Evolutionary conservation across 2,329 filamentous ascomycete species (phyloP), one percentile per base, ranked within the genome.

Genomic region (Fusarium gaditjirri): DNA sequence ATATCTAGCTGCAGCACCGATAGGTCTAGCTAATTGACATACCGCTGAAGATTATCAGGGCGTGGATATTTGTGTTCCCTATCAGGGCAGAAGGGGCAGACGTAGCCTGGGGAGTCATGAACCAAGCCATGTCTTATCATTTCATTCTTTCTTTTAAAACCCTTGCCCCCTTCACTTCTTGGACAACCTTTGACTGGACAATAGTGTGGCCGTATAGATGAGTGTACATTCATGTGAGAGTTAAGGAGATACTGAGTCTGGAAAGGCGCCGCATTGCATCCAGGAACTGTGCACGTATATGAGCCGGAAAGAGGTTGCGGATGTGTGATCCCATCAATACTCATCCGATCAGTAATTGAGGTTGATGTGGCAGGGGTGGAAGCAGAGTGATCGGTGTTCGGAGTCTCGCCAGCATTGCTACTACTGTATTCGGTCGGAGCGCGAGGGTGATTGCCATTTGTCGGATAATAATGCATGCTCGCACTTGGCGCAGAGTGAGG

Each of bases 41-140:
- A 97, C 94, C 95, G 91, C 84, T 98, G 95, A 61, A 99, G 84
- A 85, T 98, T 98, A 81, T 99, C 96, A 38, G 96, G 96, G 75
- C 96, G 88, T 9, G 96, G 96, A 80, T 98, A 98, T 79, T 93
- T 95, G 81, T 98, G 95, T 80, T 98, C 94, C 73, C 94, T 88
- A 77, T 97, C 94, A 3, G 94, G 93, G 80, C 96, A 99, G 79
- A 98, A 98, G 0, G 96, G 96, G 80, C 96, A 99, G 35, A 97
- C 91, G 78, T 98, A 99, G 67, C 95, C 95, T 3, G 96, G 96
- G 12, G 94, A 97, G 73, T 94, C 92, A 78, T 99, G 96, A 8
- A 98, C 96, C 6, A 98, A 87, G 2, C 95, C 95, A 78, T 92
- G 90, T 33, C 90, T 83, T 50, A 92, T 92, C 90, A 92, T 92